Percentiles rank a stretch among this genome's conserved stretches.
These are phyloP conservation scores for Metschnikowia shivogae DNA, from an alignment of 805 yeast species.

Conservation along the genomic window DNA sequence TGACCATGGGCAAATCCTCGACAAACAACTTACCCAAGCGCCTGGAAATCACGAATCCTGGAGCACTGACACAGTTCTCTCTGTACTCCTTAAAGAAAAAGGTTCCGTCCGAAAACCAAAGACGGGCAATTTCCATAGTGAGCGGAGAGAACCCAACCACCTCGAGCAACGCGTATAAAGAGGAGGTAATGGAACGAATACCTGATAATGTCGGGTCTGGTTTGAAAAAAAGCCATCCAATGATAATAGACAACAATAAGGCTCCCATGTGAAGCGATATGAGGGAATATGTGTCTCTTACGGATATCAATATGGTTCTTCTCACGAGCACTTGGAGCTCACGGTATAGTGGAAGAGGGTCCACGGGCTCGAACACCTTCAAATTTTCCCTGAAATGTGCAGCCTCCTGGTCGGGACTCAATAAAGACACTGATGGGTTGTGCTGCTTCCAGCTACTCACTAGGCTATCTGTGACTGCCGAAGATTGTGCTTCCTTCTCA, in stretches of 20 bases:
- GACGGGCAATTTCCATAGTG: slow-evolving; percentile 36
- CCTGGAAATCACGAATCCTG: slow-evolving; percentile 65
- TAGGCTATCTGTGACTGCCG: slow-evolving; percentile 7
- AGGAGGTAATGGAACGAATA: slow-evolving; percentile 50
- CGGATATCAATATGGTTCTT: slow-evolving; percentile 30
- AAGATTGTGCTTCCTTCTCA: slow-evolving; percentile 12
- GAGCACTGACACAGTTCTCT: slow-evolving; percentile 61
- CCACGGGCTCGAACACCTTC: slow-evolving; percentile 16
- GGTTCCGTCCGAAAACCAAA: slow-evolving; percentile 37
- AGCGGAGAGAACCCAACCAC: slow-evolving; percentile 39
- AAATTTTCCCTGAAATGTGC: slow-evolving; percentile 17
- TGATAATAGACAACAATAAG: slow-evolving; percentile 50
- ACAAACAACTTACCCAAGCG: slow-evolving; percentile 59
- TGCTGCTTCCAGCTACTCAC: slow-evolving; percentile 12
- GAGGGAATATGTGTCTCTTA: slow-evolving; percentile 32
- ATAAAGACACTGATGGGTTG: slow-evolving; percentile 1
- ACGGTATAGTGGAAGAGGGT: slow-evolving; percentile 24
- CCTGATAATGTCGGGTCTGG: slow-evolving; percentile 62
- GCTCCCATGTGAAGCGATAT: slow-evolving; percentile 37
- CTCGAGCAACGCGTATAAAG: slow-evolving; percentile 35
- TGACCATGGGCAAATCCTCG: slow-evolving; percentile 65
- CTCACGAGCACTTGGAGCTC: slow-evolving; percentile 33
- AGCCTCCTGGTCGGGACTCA: slow-evolving; percentile 14
- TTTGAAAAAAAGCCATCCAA: slow-evolving; percentile 74
- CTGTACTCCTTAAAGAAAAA: slow-evolving; percentile 54